Percentiles rank a stretch among this genome's conserved stretches.
These are phyloP conservation scores for Gossypium bickii DNA, from an alignment of 345 rosid genomes.

Conservation along the genomic window DNA sequence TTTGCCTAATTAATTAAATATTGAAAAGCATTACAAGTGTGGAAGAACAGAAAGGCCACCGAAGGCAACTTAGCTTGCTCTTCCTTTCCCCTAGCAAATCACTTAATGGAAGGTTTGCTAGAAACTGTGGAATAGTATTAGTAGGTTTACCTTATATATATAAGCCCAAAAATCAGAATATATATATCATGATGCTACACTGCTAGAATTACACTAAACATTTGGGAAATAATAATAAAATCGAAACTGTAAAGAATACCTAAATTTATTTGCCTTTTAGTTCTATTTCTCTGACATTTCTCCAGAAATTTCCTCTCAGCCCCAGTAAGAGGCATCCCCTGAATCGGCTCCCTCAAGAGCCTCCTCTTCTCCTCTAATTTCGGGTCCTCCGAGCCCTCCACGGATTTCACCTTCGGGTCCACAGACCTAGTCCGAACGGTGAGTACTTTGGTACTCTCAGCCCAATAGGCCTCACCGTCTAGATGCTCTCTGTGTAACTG, in stretches of 20 bases:
- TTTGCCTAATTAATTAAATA: neutral
- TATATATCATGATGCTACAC: neutral
- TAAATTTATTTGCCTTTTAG: slow-evolving; percentile 65
- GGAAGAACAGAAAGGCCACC: neutral
- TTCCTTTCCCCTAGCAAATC: neutral
- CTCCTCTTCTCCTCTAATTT: slow-evolving; percentile 74
- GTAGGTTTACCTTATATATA: too few species aligned
- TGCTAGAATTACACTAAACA: neutral
- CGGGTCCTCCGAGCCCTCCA: slow-evolving; percentile 58
- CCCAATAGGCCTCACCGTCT: slow-evolving; percentile 67
- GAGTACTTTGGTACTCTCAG: slow-evolving; percentile 91
- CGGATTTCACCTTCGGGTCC: slow-evolving; percentile 50
- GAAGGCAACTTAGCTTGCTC: too few species aligned
- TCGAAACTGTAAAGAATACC: slow-evolving; percentile 29
- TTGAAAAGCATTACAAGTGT: neutral
- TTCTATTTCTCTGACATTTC: slow-evolving; percentile 56
- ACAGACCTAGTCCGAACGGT: slow-evolving; percentile 77
- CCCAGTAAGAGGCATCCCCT: slow-evolving; percentile 53
- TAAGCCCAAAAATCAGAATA: neutral
- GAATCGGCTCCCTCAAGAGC: slow-evolving; percentile 48
- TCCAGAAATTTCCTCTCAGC: slow-evolving; percentile 80
- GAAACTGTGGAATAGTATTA: too few species aligned
- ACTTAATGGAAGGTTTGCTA: too few species aligned
- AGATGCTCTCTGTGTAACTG: slow-evolving; percentile 80
- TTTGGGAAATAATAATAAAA: neutral